Base-by-base conservation (phyloP, 2,329 filamentous ascomycete species). In the Ceratocystis smalleyi region DNA sequence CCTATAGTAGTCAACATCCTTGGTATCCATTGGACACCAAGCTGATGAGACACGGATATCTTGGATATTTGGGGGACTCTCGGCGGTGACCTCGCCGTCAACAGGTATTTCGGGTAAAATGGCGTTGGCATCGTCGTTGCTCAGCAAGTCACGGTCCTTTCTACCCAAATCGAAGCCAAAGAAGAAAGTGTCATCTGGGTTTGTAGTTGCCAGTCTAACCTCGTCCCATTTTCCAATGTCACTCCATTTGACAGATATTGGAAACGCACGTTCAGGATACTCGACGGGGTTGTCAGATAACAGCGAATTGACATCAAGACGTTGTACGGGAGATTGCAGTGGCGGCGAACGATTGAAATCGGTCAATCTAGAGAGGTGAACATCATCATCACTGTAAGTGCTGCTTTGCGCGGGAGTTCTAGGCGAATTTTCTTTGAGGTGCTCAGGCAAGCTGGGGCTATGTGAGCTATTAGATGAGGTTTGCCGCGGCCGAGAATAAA, bases 161-260 rank as follows among this genome's bases (percentile, higher is more conserved):
- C 83, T 77, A 0, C 88, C 89, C 64, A 82, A 78, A 70, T 92
- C 89, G 66, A 87, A 81, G 5, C 89, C 88, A 71, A 88, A 90
- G 54, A 78, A 81, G 5, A 74, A 79, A 43, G 74, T 73, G 68
- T 76, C 70, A 66, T 75, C 68, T 66, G 68, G n/a, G 7, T 47
- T 64, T 6, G 30, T 10, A 8, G 51, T 40, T 15, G 17, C 32
- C 24, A 66, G 27, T 17, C 35, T 43, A n/a, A 24, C 40, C 15
- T 61, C 62, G 19, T 64, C 59, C 65, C 65, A 66, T 19, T 61
- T 12, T 19, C 43, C 43, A 22, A 62, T 43, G 19, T 66, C 62
- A 8, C 51, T 49, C 43, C 47, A 66, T 17, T 63, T 43, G 22
- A 66, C 57, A 8, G 49, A 35, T 19, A 61, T 63, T 32, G 62